Evolutionary conservation across 257 asterid species (phyloP), one percentile per base, ranked within the genome.

Genomic region (Rehmannia glutinosa): DNA sequence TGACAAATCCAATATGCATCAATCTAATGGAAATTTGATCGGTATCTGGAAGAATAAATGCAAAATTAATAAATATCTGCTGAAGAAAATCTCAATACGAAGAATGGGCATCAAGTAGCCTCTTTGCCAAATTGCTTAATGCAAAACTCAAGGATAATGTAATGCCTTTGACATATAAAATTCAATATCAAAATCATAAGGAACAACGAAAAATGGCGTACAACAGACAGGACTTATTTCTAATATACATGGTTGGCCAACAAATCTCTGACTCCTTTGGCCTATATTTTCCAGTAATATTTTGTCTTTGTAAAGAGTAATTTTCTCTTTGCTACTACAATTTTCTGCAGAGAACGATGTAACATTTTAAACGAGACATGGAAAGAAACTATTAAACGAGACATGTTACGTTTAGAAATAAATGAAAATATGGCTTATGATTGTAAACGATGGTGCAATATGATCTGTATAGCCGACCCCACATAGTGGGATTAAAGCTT

Each of bases 231-330:
- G 75, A 73, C 74, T 35, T 63, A n/a, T 35, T 64, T 68, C 25
- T 38, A 39, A 70, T 62, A 70, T 52, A 61, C 56, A 52, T 9
- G 6, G 77, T 73, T 75, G 84, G 82, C 77, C 75, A 64, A 63
- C 82, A 72, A 81, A 73, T 53, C 55, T 68, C 51, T 52, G 35
- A 66, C 62, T 56, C 66, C n/a, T 38, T 52, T 53, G 28, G 39
- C 21, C 79, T 53, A 71, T 35, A 59, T 59, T 65, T 33, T 46
- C 28, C 56, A 15, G 24, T 56, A 46, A n/a, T 33, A 36, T n/a
- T n/a, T n/a, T n/a, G n/a, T n/a, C n/a, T n/a, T n/a, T n/a, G n/a
- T n/a, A n/a, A n/a, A n/a, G n/a, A n/a, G n/a, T n/a, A n/a, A n/a
- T n/a, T n/a, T n/a, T n/a, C n/a, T n/a, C n/a, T n/a, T n/a, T n/a